Evolutionary conservation across 1,284 basidiomycete genomes (phyloP).

Genomic region (Trametes sp.): DNA sequence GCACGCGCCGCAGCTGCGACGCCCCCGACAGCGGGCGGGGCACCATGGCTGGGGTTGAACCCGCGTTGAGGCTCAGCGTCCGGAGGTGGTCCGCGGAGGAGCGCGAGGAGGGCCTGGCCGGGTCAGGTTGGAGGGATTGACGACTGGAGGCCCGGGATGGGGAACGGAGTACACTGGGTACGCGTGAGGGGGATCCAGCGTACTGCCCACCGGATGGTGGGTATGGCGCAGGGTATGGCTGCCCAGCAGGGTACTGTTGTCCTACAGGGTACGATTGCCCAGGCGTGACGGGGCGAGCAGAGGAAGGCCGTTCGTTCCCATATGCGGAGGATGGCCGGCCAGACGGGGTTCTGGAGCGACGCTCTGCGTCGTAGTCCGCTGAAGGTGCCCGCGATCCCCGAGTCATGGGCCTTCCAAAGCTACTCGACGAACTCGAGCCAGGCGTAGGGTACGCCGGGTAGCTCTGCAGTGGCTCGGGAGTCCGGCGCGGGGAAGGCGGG

Average conservation of each 20-base stretch:
- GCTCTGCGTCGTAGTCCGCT: constrained; percentile 1
- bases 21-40: constrained; percentile 35
- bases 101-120: constrained; percentile 21
- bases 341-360: constrained; percentile 21
- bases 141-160: constrained; percentile 22
- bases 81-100: constrained; percentile 33
- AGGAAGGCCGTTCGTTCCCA: constrained; percentile 20
- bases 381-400: constrained; percentile 7
- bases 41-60: constrained; percentile 39
- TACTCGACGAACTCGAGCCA: constrained; percentile 13
- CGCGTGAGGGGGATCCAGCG: constrained; percentile 18
- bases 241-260: too few relatives aligned
- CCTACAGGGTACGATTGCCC: constrained; percentile 22
- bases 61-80: constrained; percentile 42
- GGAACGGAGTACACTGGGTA: constrained; percentile 26
- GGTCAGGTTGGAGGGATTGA: constrained; percentile 25
- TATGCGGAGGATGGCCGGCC: constrained; percentile 19
- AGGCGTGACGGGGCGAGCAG: constrained; percentile 23
- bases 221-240: constrained; percentile 25
- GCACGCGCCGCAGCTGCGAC: constrained; percentile 33
- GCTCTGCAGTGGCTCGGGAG: constrained; percentile 22
- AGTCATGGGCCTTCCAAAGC: constrained; percentile 17
- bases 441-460: constrained; percentile 14
- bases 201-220: constrained; percentile 26
- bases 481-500: constrained; percentile 20